Base-by-base conservation (phyloP, 495 filamentous ascomycete species). In the Lasiosphaeriaceae sp. region DNA sequence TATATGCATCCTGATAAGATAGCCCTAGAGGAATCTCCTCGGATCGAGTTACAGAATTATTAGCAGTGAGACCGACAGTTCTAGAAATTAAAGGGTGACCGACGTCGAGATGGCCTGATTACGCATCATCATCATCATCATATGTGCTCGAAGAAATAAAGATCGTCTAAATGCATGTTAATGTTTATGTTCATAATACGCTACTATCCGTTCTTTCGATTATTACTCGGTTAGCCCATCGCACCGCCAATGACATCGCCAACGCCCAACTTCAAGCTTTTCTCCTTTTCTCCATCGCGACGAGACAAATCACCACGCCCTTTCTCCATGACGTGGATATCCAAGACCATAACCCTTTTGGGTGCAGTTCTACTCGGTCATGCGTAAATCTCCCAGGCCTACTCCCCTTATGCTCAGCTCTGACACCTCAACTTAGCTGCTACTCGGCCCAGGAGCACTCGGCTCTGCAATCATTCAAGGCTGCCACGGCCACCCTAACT, bases 401-500 rank as follows among this genome's bases (percentile, higher is more conserved):
- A 8, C 11, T 17, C 47, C 47, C 24, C 5, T 34, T 21, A 3
- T 14, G 48, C 14, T 16, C 23, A 20, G 23, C 23, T 26, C 23
- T 29, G 17, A 21, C n/a, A 50, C 5, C 20, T 16, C 2, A 20
- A 20, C 45, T 6, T 45, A 93, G 90, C 49, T 90, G 87, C 69
- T 95, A 92, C 72, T 95, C 90, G 51, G 89, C 90, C 41, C 86
- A 92, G 61, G 90, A 95, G 72, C 87, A 92, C 69, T 86, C 88
- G 41, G 77, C 85, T 14, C 80, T 92, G 50, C 82, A 82, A 64
- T 82, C 85, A 46, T 81, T 78, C 61, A 71, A 71, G 52, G 73
- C 80, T 51, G 69, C 80, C 44, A 74, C 81, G 51, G 70, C 80
- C 50, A 78, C 81, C 22, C 65, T 79, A 9, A 64, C 74, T 39